Conservation (phyloP, 108 stramenopile genomes). For the Cyclostephanos invisitatus region DNA sequence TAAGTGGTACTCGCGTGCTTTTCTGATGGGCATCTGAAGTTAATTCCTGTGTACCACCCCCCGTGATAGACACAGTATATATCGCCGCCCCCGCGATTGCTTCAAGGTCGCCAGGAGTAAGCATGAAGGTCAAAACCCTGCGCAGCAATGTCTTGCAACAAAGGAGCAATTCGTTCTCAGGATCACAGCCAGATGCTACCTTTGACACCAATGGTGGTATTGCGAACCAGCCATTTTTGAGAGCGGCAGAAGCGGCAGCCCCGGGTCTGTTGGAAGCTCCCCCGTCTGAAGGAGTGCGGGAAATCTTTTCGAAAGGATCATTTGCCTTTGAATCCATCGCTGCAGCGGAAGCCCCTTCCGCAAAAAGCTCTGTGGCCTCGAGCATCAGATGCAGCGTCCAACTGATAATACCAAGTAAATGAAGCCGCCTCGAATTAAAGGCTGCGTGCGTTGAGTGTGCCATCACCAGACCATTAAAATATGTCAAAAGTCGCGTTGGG, state of each 20-base stretch:
- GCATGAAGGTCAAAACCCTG: constrained; percentile 84
- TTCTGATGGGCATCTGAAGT: constrained; percentile 16
- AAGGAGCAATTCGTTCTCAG: constrained; percentile 74
- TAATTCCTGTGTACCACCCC: constrained; percentile 29
- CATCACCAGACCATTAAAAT: constrained; percentile 79
- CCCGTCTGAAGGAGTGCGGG: constrained; percentile 17
- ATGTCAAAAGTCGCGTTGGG: constrained; percentile 70
- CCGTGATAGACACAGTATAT: constrained; percentile 77
- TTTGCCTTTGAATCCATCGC: constrained; percentile 32
- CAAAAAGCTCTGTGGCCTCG: constrained; percentile 83
- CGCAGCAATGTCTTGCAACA: constrained; percentile 82
- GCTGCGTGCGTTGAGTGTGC: constrained; percentile 79
- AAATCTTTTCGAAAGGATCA: constrained; percentile 16
- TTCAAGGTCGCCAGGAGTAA: constrained; percentile 86
- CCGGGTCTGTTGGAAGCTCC: constrained; percentile 10
- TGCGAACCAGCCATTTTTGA: constrained; percentile 61
- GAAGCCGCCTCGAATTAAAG: constrained; percentile 86
- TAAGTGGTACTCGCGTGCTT: constrained; percentile 4
- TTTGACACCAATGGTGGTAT: constrained; percentile 67
- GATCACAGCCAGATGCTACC: constrained; percentile 84
- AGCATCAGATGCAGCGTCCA: constrained; percentile 90
- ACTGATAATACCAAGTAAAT: constrained; percentile 80
- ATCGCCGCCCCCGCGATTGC: constrained; percentile 84
- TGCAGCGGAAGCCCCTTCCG: constrained; percentile 51
- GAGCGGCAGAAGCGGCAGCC: constrained; percentile 33